Evolutionary conservation across 2,329 filamentous ascomycete species (phyloP), one percentile per base, ranked within the genome.

Genomic region (Pseudogymnoascus sp.): DNA sequence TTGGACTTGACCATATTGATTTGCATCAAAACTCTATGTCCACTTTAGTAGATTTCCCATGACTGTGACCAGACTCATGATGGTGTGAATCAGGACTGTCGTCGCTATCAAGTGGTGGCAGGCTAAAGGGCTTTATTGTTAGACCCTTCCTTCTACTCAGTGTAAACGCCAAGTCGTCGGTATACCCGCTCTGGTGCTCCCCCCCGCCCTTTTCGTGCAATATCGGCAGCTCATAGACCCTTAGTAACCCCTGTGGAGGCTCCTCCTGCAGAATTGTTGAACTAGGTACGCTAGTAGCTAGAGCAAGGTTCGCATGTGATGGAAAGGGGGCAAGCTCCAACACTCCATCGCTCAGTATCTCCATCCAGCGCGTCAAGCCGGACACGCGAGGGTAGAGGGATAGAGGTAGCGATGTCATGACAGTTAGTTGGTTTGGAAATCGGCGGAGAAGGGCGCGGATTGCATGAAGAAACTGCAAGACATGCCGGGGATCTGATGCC

Each of bases 151-250:
- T 83, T 69, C 91, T 82, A 73, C 91, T 96, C 60, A 99, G 77
- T 65, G 87, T 93, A 74, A 99, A 99, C 4, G 92, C 92, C 75
- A 96, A 83, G 75, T 97, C 92, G 71, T 96, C 90, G 23, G 90
- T 87, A 61, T 88, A 82, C 65, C 86, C 86, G 63, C 84, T 84
- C 40, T 83, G 80, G 64, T 86, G 85, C 1, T 84, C 82, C 8
- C 86, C 88, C 12, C 91, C 91, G 1, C 95, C 93, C 67, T 90
- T 91, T 72, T 97, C 93, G 64, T 96, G 90, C 67, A 91, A 88
- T 0, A 96, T 80, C 0, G 95, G 93, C 37, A 97, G 75, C 61
- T 88, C 88, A 73, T 96, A 91, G 0, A 96, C 84, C 65, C 87
- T 89, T 16, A 97, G 77, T 75, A 97, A 84, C 0, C 95, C 95